A percentile compares a stretch with the other conserved stretches of the same genome.
These are phyloP conservation scores for Collybia mongolica DNA, from an alignment of 768 basidiomycete genomes.

Conservation along the genomic window DNA sequence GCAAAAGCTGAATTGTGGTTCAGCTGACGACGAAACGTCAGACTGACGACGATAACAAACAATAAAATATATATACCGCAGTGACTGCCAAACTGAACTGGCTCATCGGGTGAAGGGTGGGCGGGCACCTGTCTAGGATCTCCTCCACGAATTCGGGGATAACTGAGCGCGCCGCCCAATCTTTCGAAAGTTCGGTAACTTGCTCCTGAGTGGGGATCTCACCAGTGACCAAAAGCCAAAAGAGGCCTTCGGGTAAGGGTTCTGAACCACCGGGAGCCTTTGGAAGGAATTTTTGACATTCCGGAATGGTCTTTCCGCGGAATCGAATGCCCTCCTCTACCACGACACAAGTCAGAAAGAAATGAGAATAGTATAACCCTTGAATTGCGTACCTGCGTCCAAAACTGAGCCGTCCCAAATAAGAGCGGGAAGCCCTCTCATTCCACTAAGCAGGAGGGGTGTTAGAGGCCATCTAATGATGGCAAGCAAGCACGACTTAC, in stretches of 20 bases:
- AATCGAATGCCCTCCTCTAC: conserved; percentile 96
- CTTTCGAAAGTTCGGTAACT: conserved; percentile 79
- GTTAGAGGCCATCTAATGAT: conserved; percentile 1
- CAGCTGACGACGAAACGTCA: conserved; percentile 41
- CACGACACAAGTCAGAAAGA: conserved; percentile 7
- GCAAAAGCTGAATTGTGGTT: conserved; percentile 98
- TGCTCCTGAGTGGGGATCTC: conserved; percentile 93
- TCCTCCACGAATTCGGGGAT: conserved; percentile 97
- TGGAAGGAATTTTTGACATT: conserved; percentile 83
- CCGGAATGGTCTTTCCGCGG: conserved; percentile 94
- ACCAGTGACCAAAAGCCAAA: conserved; percentile 95
- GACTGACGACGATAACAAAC: conserved; percentile 1
- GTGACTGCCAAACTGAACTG: conserved; percentile 97
- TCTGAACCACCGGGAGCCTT: conserved; percentile 87
- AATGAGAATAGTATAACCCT: background rate
- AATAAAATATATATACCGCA: conserved; percentile 51
- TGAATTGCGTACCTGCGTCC: conserved; percentile 66
- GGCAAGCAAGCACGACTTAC: conserved; percentile 32
- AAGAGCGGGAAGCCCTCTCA: conserved; percentile 88
- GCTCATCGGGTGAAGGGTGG: conserved; percentile 97
- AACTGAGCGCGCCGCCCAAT: conserved; percentile 92
- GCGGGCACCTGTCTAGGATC: conserved; percentile 88
- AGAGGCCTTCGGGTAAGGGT: conserved; percentile 90
- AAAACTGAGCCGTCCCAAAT: conserved; percentile 99
- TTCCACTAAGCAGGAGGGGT: conserved; percentile 59